Evolutionary conservation across 2,329 filamentous ascomycete genomes (phyloP), one percentile per base, ranked within the genome.

Genomic region (Reticulascus tulasneorum): DNA sequence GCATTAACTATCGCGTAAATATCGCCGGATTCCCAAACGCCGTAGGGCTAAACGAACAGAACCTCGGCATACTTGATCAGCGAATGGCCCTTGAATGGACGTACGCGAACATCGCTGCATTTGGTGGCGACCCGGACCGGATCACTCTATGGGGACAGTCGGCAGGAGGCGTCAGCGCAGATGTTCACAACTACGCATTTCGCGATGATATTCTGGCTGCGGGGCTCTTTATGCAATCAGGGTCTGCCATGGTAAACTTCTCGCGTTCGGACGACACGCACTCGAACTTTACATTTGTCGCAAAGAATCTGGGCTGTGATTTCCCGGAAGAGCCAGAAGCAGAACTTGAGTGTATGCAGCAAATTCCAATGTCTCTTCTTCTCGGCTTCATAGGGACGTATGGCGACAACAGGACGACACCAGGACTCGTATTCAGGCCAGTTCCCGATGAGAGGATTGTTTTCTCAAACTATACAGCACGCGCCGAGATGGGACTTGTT

Each of bases 11-110:
- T 42, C 49, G 54, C 18, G 33, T 52, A 26, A 49, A 51, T 40
- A 52, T 58, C 44, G 52, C 57, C 25, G 55, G 56, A 13, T 55
- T 52, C 33, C 54, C 54, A 33, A 54, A 51, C 36, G 53, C 54
- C 5, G 49, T 44, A 8, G 55, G 47, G 2, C 40, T 57, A 1
- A 31, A 35, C 17, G 33, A 42, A 22, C 54, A 62, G 29, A 78
- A 78, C 39, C 48, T 72, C 3, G 75, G 71, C 2, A 51, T 78
- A 6, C 59, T 66, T 6, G 75, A 81, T 47, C 74, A 79, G 46
- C 63, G 74, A 3, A 46, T 64, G 11, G 71, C 69, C 0, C 48
- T 77, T 0, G 66, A 75, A 50, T 77, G 73, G 73, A 52, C 72
- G 0, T 58, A 58, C 4, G 57, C 65, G 27, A 74, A 77, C 47